A percentile compares a stretch with the other conserved stretches of the same genome.
phyloP scores from a whole-genome alignment of 1,284 basidiomycete species.

The Moesziomyces sp. region DNA sequence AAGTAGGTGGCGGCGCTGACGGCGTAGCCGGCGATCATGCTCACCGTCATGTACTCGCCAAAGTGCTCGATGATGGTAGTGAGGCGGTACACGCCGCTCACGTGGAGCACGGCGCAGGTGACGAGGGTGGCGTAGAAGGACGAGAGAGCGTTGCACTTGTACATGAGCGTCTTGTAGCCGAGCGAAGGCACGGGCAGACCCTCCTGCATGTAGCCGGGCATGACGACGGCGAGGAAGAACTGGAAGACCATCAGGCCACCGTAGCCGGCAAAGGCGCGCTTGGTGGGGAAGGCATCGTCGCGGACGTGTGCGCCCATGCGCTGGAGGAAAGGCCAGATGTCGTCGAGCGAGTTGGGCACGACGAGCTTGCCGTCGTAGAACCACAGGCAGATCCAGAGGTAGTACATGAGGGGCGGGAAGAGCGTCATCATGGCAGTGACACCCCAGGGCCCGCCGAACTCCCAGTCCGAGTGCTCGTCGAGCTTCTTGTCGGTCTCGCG shows the following conservation, averaged over 20 bases:
- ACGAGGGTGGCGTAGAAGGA: conserved; percentile 88
- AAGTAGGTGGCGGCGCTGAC: conserved; percentile 67
- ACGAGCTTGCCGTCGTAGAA: conserved; percentile 91
- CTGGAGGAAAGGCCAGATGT: conserved; percentile 81
- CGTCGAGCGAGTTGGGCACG: conserved; percentile 78
- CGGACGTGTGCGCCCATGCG: conserved; percentile 86
- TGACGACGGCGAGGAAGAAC: conserved; percentile 85
- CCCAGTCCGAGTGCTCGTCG: conserved; percentile 69
- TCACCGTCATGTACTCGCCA: conserved; percentile 93
- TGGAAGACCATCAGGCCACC: conserved; percentile 88
- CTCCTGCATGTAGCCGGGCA: conserved; percentile 93
- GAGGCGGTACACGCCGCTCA: conserved; percentile 84
- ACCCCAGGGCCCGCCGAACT: conserved; percentile 94
- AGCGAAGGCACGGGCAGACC: conserved; percentile 70
- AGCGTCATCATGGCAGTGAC: conserved; percentile 92
- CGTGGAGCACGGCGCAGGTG: conserved; percentile 82
- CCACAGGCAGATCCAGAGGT: conserved; percentile 97
- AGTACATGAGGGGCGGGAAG: conserved; percentile 94
- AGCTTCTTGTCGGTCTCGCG: conserved; percentile 63
- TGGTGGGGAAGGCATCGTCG: conserved; percentile 89
- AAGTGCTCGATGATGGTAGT: conserved; percentile 97
- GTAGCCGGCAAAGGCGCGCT: conserved; percentile 78
- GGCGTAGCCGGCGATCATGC: conserved; percentile 88
- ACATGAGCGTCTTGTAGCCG: conserved; percentile 86
- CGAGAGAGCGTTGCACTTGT: conserved; percentile 88